A percentile compares a stretch with the other conserved stretches of the same genome.
These are phyloP conservation scores for Phaeosphaeriaceae sp. DNA, from an alignment of 2,329 filamentous ascomycete species.

Conservation along the genomic window DNA sequence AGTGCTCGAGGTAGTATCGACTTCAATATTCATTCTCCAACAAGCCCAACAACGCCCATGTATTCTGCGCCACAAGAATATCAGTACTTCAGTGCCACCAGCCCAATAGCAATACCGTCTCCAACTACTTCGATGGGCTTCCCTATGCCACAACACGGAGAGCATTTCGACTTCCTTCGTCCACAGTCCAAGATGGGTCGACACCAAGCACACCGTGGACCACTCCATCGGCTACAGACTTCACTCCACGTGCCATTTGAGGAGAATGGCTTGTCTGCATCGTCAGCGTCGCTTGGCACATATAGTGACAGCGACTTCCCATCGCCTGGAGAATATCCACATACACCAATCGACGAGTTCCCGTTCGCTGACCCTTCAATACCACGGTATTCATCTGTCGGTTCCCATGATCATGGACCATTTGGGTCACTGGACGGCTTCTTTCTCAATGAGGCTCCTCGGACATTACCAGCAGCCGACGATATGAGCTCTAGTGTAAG, in stretches of 20 bases:
- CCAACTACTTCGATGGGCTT: constrained; percentile 47
- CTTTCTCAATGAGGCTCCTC: constrained; percentile 45
- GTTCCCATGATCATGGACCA: constrained; percentile 43
- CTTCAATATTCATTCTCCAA: constrained; percentile 43
- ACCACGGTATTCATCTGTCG: constrained; percentile 43
- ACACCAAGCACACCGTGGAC: constrained; percentile 47
- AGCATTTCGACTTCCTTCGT: constrained; percentile 48
- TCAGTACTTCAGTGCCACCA: constrained; percentile 46
- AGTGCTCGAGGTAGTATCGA: constrained; percentile 43
- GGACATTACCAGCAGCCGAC: constrained; percentile 47
- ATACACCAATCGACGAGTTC: constrained; percentile 55
- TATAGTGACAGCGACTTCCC: constrained; percentile 59
- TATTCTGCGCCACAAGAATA: constrained; percentile 48
- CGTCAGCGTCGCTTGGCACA: constrained; percentile 55
- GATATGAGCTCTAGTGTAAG: constrained; percentile 56
- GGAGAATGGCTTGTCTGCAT: constrained; percentile 52
- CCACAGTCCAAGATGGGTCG: constrained; percentile 48
- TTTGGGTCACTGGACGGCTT: constrained; percentile 50
- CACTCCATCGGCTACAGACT: constrained; percentile 54
- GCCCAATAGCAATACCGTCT: constrained; percentile 51
- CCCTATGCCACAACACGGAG: constrained; percentile 48
- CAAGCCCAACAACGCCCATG: constrained; percentile 46
- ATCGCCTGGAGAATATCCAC: constrained; percentile 57
- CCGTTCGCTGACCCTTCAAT: constrained; percentile 51
- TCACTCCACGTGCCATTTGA: constrained; percentile 51